Evolutionary conservation across 2,329 filamentous ascomycete species (phyloP).

Genomic region (Plectosphaerella sp.): DNA sequence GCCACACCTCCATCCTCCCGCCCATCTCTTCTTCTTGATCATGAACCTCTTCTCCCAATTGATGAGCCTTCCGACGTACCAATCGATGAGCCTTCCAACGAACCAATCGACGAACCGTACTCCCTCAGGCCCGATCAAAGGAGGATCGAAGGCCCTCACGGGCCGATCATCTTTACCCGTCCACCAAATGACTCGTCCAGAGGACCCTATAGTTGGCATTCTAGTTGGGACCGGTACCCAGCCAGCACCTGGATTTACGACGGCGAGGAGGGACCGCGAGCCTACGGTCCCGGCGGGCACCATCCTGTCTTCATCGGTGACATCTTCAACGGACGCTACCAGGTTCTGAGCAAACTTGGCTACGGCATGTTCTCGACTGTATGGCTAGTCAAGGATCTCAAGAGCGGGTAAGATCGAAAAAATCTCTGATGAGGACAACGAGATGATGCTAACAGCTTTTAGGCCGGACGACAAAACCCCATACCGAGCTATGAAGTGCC

Average conservation of each 20-base stretch:
- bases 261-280: slow-evolving; percentile 7
- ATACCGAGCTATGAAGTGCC: slow-evolving; percentile 23
- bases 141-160: too few relatives aligned
- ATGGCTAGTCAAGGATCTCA: slow-evolving; percentile 15
- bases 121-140: too few relatives aligned
- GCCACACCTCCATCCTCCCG: too few relatives aligned
- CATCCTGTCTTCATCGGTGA: slow-evolving; percentile 19
- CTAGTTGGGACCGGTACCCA: too few relatives aligned
- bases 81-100: too few relatives aligned
- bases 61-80: too few relatives aligned
- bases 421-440: background rate
- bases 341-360: slow-evolving; percentile 18
- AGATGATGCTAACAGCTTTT: background rate
- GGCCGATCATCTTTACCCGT: too few relatives aligned
- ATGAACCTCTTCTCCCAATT: too few relatives aligned
- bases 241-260: background rate
- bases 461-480: slow-evolving; percentile 1
- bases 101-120: too few relatives aligned
- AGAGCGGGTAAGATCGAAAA: slow-evolving; percentile 6
- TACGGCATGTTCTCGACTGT: slow-evolving; percentile 18
- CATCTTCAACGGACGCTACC: slow-evolving; percentile 13
- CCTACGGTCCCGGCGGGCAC: slow-evolving; percentile 15
- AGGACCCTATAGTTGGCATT: too few relatives aligned
- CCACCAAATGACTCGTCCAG: too few relatives aligned
- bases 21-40: too few relatives aligned